phyloP scores from a whole-genome alignment of 2,329 filamentous ascomycete species.

The Trichoderma cornu-damae region DNA sequence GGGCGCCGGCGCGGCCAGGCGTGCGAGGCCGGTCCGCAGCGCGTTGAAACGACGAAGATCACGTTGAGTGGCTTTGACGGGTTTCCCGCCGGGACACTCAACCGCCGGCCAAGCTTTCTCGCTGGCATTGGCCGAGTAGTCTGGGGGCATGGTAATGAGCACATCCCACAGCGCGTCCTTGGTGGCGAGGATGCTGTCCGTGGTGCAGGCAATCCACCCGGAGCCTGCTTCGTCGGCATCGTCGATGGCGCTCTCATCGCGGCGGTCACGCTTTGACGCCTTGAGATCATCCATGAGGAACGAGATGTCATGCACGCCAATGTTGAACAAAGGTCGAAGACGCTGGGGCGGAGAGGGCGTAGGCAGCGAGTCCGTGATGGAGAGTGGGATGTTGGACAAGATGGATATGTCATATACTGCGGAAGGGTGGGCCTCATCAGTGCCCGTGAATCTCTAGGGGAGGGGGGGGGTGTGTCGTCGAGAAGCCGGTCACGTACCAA shows the following conservation, averaged over 20 bases:
- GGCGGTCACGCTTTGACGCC: constrained; percentile 37
- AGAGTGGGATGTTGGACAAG: constrained; percentile 77
- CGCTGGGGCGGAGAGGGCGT: constrained; percentile 56
- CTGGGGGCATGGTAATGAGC: constrained; percentile 72
- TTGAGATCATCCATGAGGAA: constrained; percentile 62
- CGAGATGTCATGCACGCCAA: constrained; percentile 90
- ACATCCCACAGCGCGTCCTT: constrained; percentile 87
- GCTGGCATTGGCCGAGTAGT: constrained; percentile 52
- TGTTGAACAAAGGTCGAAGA: constrained; percentile 79
- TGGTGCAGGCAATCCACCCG: constrained; percentile 93
- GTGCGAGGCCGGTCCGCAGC: constrained; percentile 58
- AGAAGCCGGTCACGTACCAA: constrained; percentile 52
- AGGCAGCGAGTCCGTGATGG: constrained; percentile 65
- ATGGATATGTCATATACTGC: constrained; percentile 97
- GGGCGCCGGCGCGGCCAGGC: constrained; percentile 33
- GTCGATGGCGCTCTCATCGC: constrained; percentile 35
- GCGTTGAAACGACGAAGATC: constrained; percentile 76
- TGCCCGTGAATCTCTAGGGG: not conserved
- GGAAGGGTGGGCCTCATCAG: constrained; percentile 14
- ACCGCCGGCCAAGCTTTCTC: constrained; percentile 71
- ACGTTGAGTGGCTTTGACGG: constrained; percentile 80
- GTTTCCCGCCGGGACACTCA: constrained; percentile 57
- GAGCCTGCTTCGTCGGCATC: constrained; percentile 50
- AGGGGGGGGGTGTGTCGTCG: too few relatives aligned
- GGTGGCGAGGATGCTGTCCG: constrained; percentile 83